phyloP scores from a whole-genome alignment of 2,329 filamentous ascomycete genomes.

The Alternaria panax region DNA sequence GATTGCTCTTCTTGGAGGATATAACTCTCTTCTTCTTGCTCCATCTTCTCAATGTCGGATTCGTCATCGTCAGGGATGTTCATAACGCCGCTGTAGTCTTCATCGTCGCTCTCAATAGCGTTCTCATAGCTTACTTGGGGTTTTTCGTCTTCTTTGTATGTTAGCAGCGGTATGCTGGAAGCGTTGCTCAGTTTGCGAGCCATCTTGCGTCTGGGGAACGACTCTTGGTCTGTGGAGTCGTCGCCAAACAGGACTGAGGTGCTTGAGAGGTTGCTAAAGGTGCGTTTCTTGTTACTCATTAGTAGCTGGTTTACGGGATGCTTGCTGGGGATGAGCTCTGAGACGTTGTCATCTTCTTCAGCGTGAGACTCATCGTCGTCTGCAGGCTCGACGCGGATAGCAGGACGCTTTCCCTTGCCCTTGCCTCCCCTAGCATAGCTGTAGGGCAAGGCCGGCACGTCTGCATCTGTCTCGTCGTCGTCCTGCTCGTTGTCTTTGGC shows the following conservation, averaged over 20 bases:
- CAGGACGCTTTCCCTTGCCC: slow-evolving; percentile 47
- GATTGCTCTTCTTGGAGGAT: slow-evolving; percentile 61
- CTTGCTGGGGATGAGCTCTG: slow-evolving; percentile 34
- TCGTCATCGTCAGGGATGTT: slow-evolving; percentile 77
- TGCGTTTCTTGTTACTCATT: slow-evolving; percentile 48
- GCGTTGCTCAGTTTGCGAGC: slow-evolving; percentile 47
- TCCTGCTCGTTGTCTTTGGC: slow-evolving; percentile 36
- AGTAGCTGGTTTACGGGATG: slow-evolving; percentile 38
- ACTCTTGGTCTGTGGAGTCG: slow-evolving; percentile 38
- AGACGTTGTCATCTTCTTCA: slow-evolving; percentile 43
- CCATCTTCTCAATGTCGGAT: slow-evolving; percentile 79
- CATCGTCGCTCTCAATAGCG: slow-evolving; percentile 50
- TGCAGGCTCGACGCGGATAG: slow-evolving; percentile 46
- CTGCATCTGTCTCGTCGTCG: slow-evolving; percentile 49
- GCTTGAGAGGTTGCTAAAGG: slow-evolving; percentile 50
- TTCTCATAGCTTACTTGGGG: slow-evolving; percentile 39
- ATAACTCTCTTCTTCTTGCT: slow-evolving; percentile 78
- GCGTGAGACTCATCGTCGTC: slow-evolving; percentile 40
- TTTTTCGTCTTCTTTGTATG: slow-evolving; percentile 41
- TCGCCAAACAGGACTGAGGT: slow-evolving; percentile 49
- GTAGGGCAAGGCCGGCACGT: slow-evolving; percentile 44
- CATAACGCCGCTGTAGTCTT: slow-evolving; percentile 75
- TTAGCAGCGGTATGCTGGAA: slow-evolving; percentile 44
- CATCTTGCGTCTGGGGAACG: slow-evolving; percentile 50
- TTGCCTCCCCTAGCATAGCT: slow-evolving; percentile 44